Evolutionary conservation across 2,329 filamentous ascomycete species (phyloP), one percentile per base, ranked within the genome.

Genomic region (Raffaelea albimanens): DNA sequence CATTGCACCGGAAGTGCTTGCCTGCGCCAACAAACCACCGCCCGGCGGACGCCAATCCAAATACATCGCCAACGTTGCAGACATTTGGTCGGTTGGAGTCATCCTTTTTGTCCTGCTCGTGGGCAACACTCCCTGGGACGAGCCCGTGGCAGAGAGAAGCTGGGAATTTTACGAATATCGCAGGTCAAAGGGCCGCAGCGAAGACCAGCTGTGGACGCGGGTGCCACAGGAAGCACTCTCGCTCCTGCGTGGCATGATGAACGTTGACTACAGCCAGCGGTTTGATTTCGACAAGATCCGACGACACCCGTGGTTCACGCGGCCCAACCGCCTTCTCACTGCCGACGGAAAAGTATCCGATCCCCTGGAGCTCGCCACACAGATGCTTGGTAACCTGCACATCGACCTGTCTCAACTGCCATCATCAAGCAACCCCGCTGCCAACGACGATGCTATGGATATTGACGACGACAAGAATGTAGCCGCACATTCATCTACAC

Each of bases 121-220:
- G 1, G 93, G 93, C 10, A 98, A 98, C 61, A 98, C 93, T 2
- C 93, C 93, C 0, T 98, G 93, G 93, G 93, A 97, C 59, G 87
- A 93, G 61, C 93, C 93, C 0, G 91, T 89, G 3, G 69, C 77
- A 33, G 75, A 80, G 49, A 48, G 47, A 14, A 96, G 88, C 62
- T 95, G 87, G 71, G 93, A 98, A 66, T 98, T 86, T 57, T 79
- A 85, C 57, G 89, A 96, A 64, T 98, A 95, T 61, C 72, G 86
- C 38, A 78, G 80, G 50, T 87, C 81, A 2, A 82, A 83, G 45
- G 87, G 25, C 13, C 80, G 82, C 53, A 91, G 87, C 54, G 78
- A 78, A 2, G 93, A 98, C 61, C 83, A 87, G 47, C 71, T 97
- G 2, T 98, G 93, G 93, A 69, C 80, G 54, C 80, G 83, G 48